Base-by-base conservation (phyloP, 2,329 filamentous ascomycete genomes). In the Furcasterigmium furcatum region DNA sequence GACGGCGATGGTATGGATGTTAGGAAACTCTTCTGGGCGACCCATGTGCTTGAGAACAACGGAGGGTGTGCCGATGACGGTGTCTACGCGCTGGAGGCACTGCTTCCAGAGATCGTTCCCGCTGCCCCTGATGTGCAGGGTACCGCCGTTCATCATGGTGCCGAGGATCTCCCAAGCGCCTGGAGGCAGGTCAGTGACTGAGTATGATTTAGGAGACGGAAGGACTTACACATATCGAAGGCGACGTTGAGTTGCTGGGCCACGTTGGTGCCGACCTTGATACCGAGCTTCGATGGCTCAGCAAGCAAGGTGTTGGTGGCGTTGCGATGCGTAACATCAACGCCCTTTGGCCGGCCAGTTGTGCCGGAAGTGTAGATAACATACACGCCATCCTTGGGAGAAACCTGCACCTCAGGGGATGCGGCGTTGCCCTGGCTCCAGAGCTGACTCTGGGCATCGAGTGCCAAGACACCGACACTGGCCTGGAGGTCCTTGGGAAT, bases 111-210 rank as follows among this genome's bases (percentile, higher is more conserved):
- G 32, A 29, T 52, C 51, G 27, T 52, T 47, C 24, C 48, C 50
- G 42, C 50, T 52, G 27, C 51, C 51, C n/a, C 51, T 43, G 39
- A 52, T 50, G 43, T 52, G 49, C 22, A 53, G 51, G 5, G 51
- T 51, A 5, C 48, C 49, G 7, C 50, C 50, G 43, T 51, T 52
- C 50, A 51, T 52, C 41, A 51, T 44, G 16, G 50, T 51, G 1
- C 68, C 71, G 9, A 82, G 68, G n/a, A 82, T 76, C 50, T 82
- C 79, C 79, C 79, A 82, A 12, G 78, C 77, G 19, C 75, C 79
- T 80, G 45, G 40, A 29, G 4, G 5, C n/a, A 45, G 21, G 41
- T 46, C 18, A 42, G 25, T 18, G n/a, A n/a, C n/a, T n/a, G n/a
- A n/a, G n/a, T n/a, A n/a, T n/a, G n/a, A n/a, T n/a, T n/a, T n/a